A percentile compares a stretch with the other conserved stretches of the same genome.
Evolutionary conservation across 2,329 filamentous ascomycete genomes (phyloP).

Genomic region (Verticillium dahliae): DNA sequence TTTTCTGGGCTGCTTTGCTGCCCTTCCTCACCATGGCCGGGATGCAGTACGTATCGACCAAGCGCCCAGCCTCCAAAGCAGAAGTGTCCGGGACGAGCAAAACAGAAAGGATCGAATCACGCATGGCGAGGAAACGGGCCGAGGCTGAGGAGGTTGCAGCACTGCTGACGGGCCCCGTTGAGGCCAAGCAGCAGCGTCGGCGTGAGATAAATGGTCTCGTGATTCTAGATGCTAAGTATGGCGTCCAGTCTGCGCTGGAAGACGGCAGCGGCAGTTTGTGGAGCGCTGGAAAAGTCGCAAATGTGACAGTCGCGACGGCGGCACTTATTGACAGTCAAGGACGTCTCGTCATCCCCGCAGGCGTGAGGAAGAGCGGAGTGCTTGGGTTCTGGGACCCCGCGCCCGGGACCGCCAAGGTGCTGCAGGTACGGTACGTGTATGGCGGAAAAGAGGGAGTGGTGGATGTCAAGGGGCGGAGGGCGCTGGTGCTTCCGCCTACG

Average conservation of each 20-base stretch:
- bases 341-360: slow-evolving; percentile 28
- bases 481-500: slow-evolving; percentile 17
- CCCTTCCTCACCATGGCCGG: slow-evolving; percentile 33
- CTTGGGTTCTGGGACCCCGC: slow-evolving; percentile 46
- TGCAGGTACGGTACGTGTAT: slow-evolving; percentile 38
- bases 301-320: slow-evolving; percentile 41
- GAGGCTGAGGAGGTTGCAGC: slow-evolving; percentile 38
- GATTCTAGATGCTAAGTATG: slow-evolving; percentile 42
- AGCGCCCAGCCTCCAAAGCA: slow-evolving; percentile 5
- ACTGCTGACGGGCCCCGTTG: slow-evolving; percentile 33
- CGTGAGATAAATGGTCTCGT: slow-evolving; percentile 34
- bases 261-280: slow-evolving; percentile 17
- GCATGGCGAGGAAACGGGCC: slow-evolving; percentile 26
- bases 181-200: slow-evolving; percentile 27
- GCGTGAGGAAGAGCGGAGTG: slow-evolving; percentile 35
- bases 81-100: not conserved
- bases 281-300: slow-evolving; percentile 36
- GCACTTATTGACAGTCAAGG: slow-evolving; percentile 34
- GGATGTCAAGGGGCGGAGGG: slow-evolving; percentile 29
- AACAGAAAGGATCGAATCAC: slow-evolving; percentile 12
- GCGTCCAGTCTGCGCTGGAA: slow-evolving; percentile 21
- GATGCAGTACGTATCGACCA: slow-evolving; percentile 21
- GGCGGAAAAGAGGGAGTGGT: slow-evolving; percentile 24
- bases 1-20: slow-evolving; percentile 30
- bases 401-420: slow-evolving; percentile 33